These are phyloP conservation scores for Aspergillus asperescens DNA, from an alignment of 495 filamentous ascomycete genomes.

Conservation along the genomic window DNA sequence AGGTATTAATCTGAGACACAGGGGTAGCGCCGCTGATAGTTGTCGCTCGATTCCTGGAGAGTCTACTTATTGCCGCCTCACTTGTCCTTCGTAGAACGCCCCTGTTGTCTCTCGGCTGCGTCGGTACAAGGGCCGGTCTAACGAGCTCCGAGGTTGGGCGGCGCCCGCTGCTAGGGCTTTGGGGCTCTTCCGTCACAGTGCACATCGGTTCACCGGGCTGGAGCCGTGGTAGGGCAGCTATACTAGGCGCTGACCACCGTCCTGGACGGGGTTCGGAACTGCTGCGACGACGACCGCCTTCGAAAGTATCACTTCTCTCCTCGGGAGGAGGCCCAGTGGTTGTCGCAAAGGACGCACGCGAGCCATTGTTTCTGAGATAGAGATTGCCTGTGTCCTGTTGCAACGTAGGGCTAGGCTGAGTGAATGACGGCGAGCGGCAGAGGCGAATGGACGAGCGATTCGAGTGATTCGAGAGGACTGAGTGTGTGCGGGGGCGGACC, in stretches of 20 bases:
- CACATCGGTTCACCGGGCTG: constrained; percentile 31
- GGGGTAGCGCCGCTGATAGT: constrained; percentile 30
- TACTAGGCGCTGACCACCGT: constrained; percentile 32
- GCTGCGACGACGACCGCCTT: constrained; percentile 40
- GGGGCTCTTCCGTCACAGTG: constrained; percentile 37
- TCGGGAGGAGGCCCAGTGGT: constrained; percentile 10
- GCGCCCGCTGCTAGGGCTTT: constrained; percentile 13
- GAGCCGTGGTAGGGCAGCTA: constrained; percentile 30
- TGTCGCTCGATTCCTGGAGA: constrained; percentile 34
- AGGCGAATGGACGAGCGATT: constrained; percentile 41
- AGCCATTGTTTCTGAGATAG: constrained; percentile 1
- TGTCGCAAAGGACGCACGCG: constrained; percentile 4
- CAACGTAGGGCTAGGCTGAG: constrained; percentile 2
- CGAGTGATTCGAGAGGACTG: constrained; percentile 27
- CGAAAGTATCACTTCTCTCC: constrained; percentile 29
- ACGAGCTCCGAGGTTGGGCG: constrained; percentile 8
- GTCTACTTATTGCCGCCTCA: constrained; percentile 29
- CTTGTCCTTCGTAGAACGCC: constrained; percentile 32
- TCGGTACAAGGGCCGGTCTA: constrained; percentile 11
- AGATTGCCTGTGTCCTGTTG: constrained; percentile 6
- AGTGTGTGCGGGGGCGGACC: constrained; percentile 14
- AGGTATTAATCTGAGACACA: constrained; percentile 9
- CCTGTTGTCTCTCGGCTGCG: constrained; percentile 17
- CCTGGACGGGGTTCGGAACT: constrained; percentile 42
- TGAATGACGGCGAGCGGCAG: constrained; percentile 31